Percentiles rank a stretch among this genome's conserved stretches.
Evolutionary conservation across 768 basidiomycete species (phyloP).

Genomic region (Porphyrellus cyaneotinctus): DNA sequence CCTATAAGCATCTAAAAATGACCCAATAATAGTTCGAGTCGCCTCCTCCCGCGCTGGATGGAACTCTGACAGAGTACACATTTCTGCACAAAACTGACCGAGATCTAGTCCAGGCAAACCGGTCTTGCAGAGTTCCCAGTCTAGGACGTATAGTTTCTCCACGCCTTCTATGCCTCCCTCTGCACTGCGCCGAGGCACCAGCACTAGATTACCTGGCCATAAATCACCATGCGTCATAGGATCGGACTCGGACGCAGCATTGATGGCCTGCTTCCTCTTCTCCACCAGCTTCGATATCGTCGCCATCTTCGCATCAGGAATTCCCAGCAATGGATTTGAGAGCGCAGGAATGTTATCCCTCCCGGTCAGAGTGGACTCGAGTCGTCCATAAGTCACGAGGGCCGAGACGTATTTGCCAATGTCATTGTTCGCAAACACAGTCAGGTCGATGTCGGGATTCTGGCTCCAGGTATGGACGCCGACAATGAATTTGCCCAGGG

Average conservation of each 20-base stretch:
- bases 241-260: slow-evolving; percentile 25
- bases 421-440: slow-evolving; percentile 38
- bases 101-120: slow-evolving; percentile 58
- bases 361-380: slow-evolving; percentile 39
- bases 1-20: slow-evolving; percentile 48
- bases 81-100: slow-evolving; percentile 62
- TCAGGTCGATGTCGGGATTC: slow-evolving; percentile 26
- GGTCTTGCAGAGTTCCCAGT: slow-evolving; percentile 62
- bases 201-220: slow-evolving; percentile 66
- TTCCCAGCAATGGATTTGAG: slow-evolving; percentile 38
- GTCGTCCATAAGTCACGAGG: slow-evolving; percentile 41
- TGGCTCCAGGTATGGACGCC: slow-evolving; percentile 47
- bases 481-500: slow-evolving; percentile 54
- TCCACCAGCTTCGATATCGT: slow-evolving; percentile 32
- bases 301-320: slow-evolving; percentile 36
- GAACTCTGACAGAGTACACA: slow-evolving; percentile 49
- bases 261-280: slow-evolving; percentile 30
- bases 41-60: slow-evolving; percentile 37
- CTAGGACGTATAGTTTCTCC: slow-evolving; percentile 46
- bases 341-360: slow-evolving; percentile 33
- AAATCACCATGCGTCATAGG: slow-evolving; percentile 52
- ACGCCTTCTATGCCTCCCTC: slow-evolving; percentile 29
- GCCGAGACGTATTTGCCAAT: slow-evolving; percentile 40
- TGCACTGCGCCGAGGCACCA: slow-evolving; percentile 33
- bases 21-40: slow-evolving; percentile 34